Base-by-base conservation (phyloP, 192 early-diverging fungal genomes). In the Podila minutissima region DNA sequence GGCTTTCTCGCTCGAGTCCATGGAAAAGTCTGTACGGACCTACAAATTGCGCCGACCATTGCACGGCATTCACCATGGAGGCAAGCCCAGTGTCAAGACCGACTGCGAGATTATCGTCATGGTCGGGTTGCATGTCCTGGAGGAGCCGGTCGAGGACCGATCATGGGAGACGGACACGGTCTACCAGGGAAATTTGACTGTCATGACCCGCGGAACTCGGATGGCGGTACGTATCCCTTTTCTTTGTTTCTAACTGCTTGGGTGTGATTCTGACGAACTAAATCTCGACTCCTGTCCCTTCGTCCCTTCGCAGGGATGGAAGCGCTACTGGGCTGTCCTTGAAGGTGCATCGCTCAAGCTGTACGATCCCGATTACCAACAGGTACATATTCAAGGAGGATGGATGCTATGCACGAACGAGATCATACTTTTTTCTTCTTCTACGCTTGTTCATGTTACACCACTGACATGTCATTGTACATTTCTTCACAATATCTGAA, bases 31-130 rank as follows among this genome's bases (percentile, higher is more conserved):
- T 2, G 59, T 81, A 6, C 51, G 77, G 20, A 73, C 77, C 12
- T 81, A 72, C 62, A 73, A 81, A 31, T 32, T 81, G 49, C 65
- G 64, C 5, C n/a, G 71, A 5, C 59, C 28, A 0, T 6, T n/a
- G n/a, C 20, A 55, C 53, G 53, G 24, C 11, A 26, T 3, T n/a
- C 20, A 46, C 1, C 8, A 55, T 26, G 53, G 53, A 10, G 29
- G 31, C 55, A 69, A 69, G 29, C 19, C 61, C 24, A 81, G 72
- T 33, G 67, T 69, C 7, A 81, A 81, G 20, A 38, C 58, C 13
- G 77, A 81, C 28, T 81, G 69, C 41, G 77, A 81, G 71, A 69
- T 81, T 46, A 62, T 81, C 19, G 29, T 81, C 62, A 81, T 81
- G 77, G 69, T 81, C 9, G 71, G 77, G 1, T 49, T 81, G 5